phyloP scores from a whole-genome alignment of 352 stramenopile species.

The Globisporangium nodosum region DNA sequence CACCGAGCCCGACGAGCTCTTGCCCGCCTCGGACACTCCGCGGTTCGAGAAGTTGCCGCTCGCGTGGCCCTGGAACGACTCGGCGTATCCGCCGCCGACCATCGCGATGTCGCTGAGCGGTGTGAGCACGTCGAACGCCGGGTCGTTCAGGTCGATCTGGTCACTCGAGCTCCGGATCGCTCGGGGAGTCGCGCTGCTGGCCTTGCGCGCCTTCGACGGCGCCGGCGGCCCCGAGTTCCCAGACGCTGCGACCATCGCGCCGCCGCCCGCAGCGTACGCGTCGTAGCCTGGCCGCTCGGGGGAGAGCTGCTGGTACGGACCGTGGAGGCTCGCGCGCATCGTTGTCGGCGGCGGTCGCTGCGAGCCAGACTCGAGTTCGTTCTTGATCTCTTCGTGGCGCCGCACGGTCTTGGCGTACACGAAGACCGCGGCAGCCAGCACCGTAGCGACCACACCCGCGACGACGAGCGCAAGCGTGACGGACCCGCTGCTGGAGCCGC shows the following conservation, averaged over 20 bases:
- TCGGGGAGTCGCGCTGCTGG: not conserved
- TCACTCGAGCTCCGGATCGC: not conserved
- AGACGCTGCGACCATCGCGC: not conserved
- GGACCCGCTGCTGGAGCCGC: constrained; percentile 19
- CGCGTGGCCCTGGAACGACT: constrained; percentile 4
- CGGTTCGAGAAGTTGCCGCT: constrained; percentile 18
- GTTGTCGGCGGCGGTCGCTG: constrained; percentile 1
- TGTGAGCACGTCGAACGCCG: constrained; percentile 52
- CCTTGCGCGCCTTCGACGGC: not conserved
- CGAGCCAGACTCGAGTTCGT: constrained; percentile 22
- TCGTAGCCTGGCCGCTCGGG: constrained; percentile 6
- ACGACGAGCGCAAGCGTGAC: constrained; percentile 42
- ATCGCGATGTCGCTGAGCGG: constrained; percentile 52
- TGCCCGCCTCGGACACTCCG: not conserved
- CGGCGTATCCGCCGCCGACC: constrained; percentile 5
- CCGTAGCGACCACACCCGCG: constrained; percentile 31
- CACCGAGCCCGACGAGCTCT: constrained; percentile 22
- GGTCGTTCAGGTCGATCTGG: constrained; percentile 40
- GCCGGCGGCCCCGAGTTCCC: not conserved
- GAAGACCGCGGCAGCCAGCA: constrained; percentile 40
- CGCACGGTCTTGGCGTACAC: constrained; percentile 41
- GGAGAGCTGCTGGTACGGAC: constrained; percentile 16
- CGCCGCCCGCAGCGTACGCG: constrained; percentile 3
- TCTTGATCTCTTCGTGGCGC: constrained; percentile 28
- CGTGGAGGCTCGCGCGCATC: not conserved